Conservation (phyloP, 208 protist genomes). For the Crithidia expoeki region DNA sequence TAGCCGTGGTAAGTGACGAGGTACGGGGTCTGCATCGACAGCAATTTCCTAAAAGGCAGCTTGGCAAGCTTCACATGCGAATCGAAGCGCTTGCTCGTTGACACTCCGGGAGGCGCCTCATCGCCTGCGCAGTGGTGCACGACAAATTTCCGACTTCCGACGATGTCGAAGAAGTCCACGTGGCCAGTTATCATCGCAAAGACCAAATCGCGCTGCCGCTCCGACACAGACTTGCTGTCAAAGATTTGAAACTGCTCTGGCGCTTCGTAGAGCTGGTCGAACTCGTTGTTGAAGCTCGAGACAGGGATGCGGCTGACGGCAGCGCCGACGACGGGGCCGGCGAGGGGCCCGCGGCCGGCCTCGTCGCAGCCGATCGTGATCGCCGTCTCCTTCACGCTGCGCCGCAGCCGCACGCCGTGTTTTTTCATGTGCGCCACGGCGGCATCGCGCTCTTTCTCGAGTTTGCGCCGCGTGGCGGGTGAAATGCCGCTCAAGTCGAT, state of each 20-base stretch:
- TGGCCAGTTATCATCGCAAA: slow-evolving; percentile 87
- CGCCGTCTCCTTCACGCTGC: slow-evolving; percentile 87
- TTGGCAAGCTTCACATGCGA: slow-evolving; percentile 69
- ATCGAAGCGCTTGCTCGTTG: slow-evolving; percentile 48
- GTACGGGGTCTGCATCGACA: slow-evolving; percentile 87
- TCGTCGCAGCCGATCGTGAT: slow-evolving; percentile 91
- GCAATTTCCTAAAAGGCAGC: slow-evolving; percentile 83
- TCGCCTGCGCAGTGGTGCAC: slow-evolving; percentile 84
- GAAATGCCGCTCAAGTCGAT: slow-evolving; percentile 33
- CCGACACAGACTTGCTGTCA: slow-evolving; percentile 86
- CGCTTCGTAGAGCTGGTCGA: slow-evolving; percentile 72
- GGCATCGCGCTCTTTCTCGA: slow-evolving; percentile 55
- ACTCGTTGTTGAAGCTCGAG: slow-evolving; percentile 90
- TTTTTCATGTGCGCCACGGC: slow-evolving; percentile 63
- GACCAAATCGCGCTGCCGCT: slow-evolving; percentile 75
- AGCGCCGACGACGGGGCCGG: slow-evolving; percentile 88
- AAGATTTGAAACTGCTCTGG: slow-evolving; percentile 88
- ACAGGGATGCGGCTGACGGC: slow-evolving; percentile 83
- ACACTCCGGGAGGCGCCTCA: slow-evolving; percentile 39
- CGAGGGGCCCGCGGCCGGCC: slow-evolving; percentile 86
- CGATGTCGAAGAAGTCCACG: slow-evolving; percentile 76
- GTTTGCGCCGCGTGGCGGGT: slow-evolving; percentile 38
- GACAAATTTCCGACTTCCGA: slow-evolving; percentile 58
- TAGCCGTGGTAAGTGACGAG: slow-evolving; percentile 83
- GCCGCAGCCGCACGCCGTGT: slow-evolving; percentile 72